Evolutionary conservation across 2,329 filamentous ascomycete species (phyloP).

Genomic region (Phyllosticta citribraziliensis): DNA sequence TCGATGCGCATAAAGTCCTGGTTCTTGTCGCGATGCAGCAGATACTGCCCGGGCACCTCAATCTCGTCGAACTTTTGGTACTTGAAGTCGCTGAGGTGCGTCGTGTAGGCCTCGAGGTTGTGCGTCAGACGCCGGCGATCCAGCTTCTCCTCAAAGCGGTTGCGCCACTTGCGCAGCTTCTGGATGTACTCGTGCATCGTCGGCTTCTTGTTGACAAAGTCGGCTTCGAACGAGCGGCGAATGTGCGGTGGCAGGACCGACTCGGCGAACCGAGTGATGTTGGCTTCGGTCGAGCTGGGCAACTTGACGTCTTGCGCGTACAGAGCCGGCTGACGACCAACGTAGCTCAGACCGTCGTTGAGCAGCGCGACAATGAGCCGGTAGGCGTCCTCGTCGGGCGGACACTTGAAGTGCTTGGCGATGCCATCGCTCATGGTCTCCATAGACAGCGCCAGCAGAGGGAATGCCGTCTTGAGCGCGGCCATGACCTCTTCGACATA

Average conservation of each 20-base stretch:
- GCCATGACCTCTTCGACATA: constrained; percentile 93
- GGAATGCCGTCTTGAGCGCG: constrained; percentile 92
- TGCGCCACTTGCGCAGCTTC: constrained; percentile 88
- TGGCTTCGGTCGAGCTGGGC: constrained; percentile 80
- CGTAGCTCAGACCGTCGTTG: constrained; percentile 89
- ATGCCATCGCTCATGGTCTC: constrained; percentile 99
- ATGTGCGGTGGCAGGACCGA: constrained; percentile 93
- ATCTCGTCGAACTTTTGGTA: constrained; percentile 99
- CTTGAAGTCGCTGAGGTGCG: constrained; percentile 88
- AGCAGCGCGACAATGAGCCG: constrained; percentile 92
- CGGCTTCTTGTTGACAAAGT: constrained; percentile 90
- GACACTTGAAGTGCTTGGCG: constrained; percentile 98
- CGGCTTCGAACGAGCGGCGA: constrained; percentile 90
- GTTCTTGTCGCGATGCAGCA: constrained; percentile 97
- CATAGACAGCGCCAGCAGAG: constrained; percentile 91
- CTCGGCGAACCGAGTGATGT: constrained; percentile 93
- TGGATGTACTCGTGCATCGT: constrained; percentile 99
- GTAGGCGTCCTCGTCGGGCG: constrained; percentile 95
- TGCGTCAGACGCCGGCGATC: constrained; percentile 68
- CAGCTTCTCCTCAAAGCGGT: constrained; percentile 95
- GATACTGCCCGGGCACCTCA: constrained; percentile 92
- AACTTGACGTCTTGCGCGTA: constrained; percentile 90
- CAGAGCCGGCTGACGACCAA: constrained; percentile 73
- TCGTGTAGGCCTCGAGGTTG: constrained; percentile 76
- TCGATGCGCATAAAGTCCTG: constrained; percentile 97